Percentiles rank a stretch among this genome's conserved stretches.
Evolutionary conservation across 495 filamentous ascomycete genomes (phyloP).

Genomic region (Hapsidospora chrysogenum): DNA sequence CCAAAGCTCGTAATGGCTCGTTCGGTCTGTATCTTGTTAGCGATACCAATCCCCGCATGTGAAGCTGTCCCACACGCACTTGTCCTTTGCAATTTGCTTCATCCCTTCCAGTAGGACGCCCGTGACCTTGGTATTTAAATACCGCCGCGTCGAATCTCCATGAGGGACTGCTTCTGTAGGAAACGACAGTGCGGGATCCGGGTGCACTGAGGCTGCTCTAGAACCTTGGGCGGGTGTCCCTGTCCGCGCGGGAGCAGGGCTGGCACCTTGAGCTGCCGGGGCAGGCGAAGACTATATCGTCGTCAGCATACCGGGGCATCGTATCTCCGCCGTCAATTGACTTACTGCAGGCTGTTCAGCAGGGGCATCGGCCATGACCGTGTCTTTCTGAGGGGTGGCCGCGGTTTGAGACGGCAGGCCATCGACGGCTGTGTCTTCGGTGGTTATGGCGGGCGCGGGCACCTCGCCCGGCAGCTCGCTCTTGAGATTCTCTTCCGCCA

Average conservation of each 20-base stretch:
- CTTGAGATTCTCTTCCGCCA: background rate
- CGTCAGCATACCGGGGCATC: no score
- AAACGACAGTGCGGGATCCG: constrained; percentile 29
- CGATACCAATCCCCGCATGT: background rate
- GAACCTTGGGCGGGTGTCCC: constrained; percentile 16
- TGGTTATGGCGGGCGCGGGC: constrained; percentile 2
- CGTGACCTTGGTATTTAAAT: constrained; percentile 80
- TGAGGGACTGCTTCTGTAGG: constrained; percentile 42
- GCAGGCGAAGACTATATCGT: background rate
- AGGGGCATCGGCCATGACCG: constrained; percentile 3
- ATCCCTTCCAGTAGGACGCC: constrained; percentile 76
- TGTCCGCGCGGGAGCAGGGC: constrained; percentile 24
- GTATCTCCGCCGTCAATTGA: background rate
- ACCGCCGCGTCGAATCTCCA: constrained; percentile 73
- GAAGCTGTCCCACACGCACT: constrained; percentile 36
- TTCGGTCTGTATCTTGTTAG: constrained; percentile 36
- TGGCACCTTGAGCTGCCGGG: constrained; percentile 7
- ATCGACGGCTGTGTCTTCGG: constrained; percentile 6
- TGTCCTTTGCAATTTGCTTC: constrained; percentile 70
- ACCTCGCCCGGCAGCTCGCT: background rate
- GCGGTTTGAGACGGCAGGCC: background rate
- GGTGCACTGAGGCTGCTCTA: constrained; percentile 35
- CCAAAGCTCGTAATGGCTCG: constrained; percentile 70
- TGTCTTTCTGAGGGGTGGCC: background rate
- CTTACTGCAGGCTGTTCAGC: constrained; percentile 2